phyloP scores from a whole-genome alignment of 179 eudicot genomes.

The Kewa caespitosa region DNA sequence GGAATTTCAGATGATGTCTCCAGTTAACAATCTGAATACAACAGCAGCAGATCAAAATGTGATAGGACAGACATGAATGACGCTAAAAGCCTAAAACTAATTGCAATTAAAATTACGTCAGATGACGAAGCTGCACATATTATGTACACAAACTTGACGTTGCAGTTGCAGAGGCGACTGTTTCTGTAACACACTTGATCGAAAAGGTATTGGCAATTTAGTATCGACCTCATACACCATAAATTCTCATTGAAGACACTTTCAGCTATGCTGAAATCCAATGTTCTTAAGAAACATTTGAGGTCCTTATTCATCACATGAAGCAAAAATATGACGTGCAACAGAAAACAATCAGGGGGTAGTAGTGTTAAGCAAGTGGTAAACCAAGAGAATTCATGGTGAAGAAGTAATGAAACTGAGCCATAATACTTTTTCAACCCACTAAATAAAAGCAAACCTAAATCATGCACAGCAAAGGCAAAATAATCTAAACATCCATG shows the following conservation, averaged over 20 bases:
- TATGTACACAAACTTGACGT: background rate
- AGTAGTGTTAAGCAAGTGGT: background rate
- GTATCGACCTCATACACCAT: background rate
- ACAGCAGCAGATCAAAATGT: background rate
- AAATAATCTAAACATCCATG: background rate
- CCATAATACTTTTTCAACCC: background rate
- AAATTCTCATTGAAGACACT: background rate
- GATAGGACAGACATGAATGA: background rate
- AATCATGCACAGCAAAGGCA: background rate
- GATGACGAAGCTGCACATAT: background rate
- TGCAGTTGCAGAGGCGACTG: too few species aligned
- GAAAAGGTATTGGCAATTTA: background rate
- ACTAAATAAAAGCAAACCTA: background rate
- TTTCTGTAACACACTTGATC: too few species aligned
- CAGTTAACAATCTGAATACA: conserved; percentile 71
- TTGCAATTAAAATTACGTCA: background rate
- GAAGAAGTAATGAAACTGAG: background rate
- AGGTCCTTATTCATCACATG: conserved; percentile 1
- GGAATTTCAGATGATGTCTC: conserved; percentile 81
- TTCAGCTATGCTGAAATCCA: background rate
- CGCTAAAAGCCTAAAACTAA: background rate
- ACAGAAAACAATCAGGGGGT: background rate
- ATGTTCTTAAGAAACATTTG: background rate
- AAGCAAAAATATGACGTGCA: conserved; percentile 7
- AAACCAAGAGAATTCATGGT: background rate